Evolutionary conservation across 2,329 filamentous ascomycete species (phyloP).

Genomic region (Lachnellula occidentalis): DNA sequence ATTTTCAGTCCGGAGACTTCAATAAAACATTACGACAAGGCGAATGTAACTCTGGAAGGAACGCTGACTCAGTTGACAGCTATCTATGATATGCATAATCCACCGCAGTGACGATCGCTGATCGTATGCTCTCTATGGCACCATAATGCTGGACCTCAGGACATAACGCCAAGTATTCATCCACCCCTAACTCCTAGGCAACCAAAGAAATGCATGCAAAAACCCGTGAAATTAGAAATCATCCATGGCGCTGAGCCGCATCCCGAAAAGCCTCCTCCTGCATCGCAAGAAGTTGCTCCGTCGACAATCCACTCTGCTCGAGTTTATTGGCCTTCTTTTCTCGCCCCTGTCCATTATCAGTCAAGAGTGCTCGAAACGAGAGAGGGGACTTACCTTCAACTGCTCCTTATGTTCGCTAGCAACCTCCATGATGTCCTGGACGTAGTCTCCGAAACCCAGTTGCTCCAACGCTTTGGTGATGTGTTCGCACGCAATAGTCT

Average conservation of each 20-base stretch:
- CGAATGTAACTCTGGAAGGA: neutral
- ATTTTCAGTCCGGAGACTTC: too few species aligned
- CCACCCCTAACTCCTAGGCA: neutral
- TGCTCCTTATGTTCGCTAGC: slow-evolving; percentile 89
- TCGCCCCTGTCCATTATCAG: slow-evolving; percentile 55
- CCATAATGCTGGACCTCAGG: neutral
- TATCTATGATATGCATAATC: neutral
- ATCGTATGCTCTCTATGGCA: neutral
- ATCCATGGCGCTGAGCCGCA: slow-evolving; percentile 42
- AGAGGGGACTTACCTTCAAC: slow-evolving; percentile 62
- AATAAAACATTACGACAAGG: too few species aligned
- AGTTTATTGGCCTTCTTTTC: slow-evolving; percentile 98
- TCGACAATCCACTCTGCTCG: slow-evolving; percentile 84
- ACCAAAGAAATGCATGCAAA: neutral
- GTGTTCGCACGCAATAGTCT: slow-evolving; percentile 97
- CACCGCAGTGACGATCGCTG: neutral
- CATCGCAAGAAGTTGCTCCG: slow-evolving; percentile 82
- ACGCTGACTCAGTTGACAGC: neutral
- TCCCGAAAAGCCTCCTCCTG: slow-evolving; percentile 89
- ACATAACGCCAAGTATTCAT: neutral
- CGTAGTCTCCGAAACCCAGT: slow-evolving; percentile 88
- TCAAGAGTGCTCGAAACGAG: neutral
- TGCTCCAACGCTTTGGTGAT: slow-evolving; percentile 92
- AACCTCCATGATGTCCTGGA: slow-evolving; percentile 78
- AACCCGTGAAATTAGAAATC: neutral